Base-by-base conservation (phyloP, 106 monocot species). In the Iris macrosiphon region DNA sequence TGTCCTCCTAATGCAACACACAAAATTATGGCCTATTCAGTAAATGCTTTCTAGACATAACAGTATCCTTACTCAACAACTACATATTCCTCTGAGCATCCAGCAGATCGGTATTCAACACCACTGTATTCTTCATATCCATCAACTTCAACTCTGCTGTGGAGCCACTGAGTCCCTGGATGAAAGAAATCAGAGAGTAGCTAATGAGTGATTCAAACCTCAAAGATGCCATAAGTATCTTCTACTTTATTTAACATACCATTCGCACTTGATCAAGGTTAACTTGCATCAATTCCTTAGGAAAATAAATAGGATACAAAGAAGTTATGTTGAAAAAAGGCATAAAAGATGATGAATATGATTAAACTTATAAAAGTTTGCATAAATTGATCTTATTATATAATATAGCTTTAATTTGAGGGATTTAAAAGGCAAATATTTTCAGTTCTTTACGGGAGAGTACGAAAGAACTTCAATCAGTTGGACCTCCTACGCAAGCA, bases 51-150 rank as follows among this genome's bases (percentile, higher is more conserved):
- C 10, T 17, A 52, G 1, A 52, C 7, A 31, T 32, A 32, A 52
- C 13, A 30, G 53, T 35, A 37, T 34, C n/a, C 49, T 76, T 75
- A 90, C 96, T 68, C 54, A 24, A 72, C 26, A 55, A 98, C 82
- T 61, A 51, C 31, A 64, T 98, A 98, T 66, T 90, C 77, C 52
- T 98, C 96, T 6, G 70, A 72, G 69, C 90, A 98, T 62, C 96
- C 96, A 67, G 96, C 74, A 57, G 90, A 98, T 4, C 96, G 77
- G 50, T 87, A 98, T 60, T 98, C 90, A 50, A 62, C 57, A 10
- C 86, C 96, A 70, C 89, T 83, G 67, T 90, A 98, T 71, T 98
- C 90, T 63, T 98, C 96, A 43, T 98, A 98, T 39, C 90, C 96
- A 67, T 75, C 78, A 55, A 56, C 32, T 59, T 98, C 90, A 57